Percentiles rank a stretch among this genome's conserved stretches.
Evolutionary conservation across 306 rosid genomes (phyloP).

Genomic region (Calophaca sinica): DNA sequence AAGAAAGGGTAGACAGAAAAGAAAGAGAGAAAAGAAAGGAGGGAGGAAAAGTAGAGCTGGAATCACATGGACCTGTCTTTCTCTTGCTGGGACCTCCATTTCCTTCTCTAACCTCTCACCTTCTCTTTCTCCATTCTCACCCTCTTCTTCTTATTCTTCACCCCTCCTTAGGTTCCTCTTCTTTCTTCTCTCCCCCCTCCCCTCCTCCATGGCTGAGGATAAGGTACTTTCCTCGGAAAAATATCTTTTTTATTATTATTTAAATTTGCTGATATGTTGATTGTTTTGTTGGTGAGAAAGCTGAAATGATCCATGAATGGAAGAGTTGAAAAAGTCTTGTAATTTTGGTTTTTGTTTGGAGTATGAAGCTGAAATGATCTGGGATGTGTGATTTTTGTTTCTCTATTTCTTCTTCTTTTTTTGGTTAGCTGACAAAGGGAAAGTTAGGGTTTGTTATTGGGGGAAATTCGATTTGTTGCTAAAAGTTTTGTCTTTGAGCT

Average conservation of each 20-base stretch:
- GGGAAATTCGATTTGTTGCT: slow-evolving; percentile 28
- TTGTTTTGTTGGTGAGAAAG: slow-evolving; percentile 45
- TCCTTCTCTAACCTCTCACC: slow-evolving; percentile 41
- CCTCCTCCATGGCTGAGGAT: slow-evolving; percentile 78
- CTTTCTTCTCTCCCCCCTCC: slow-evolving; percentile 26
- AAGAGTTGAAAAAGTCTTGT: slow-evolving; percentile 5
- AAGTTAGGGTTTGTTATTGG: slow-evolving; percentile 45
- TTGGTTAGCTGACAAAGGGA: slow-evolving; percentile 7
- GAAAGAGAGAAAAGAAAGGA: slow-evolving; percentile 34
- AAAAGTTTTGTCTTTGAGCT: slow-evolving; percentile 35
- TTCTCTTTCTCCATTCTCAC: slow-evolving; percentile 52
- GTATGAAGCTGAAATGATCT: slow-evolving; percentile 32
- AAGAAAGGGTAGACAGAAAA: slow-evolving; percentile 11
- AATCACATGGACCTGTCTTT: slow-evolving; percentile 96
- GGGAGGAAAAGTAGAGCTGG: slow-evolving; percentile 60
- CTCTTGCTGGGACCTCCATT: slow-evolving; percentile 62
- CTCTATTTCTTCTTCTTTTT: background rate
- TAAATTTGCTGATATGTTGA: background rate
- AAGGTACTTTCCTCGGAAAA: slow-evolving; percentile 61
- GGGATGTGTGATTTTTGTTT: slow-evolving; percentile 33
- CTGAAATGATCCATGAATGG: slow-evolving; percentile 21
- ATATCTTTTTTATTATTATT: background rate
- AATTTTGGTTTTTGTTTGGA: slow-evolving; percentile 4
- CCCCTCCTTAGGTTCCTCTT: slow-evolving; percentile 45
- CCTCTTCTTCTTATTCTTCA: slow-evolving; percentile 48